Evolutionary conservation across 2,329 filamentous ascomycete genomes (phyloP).

Genomic region (Fusarium poae): DNA sequence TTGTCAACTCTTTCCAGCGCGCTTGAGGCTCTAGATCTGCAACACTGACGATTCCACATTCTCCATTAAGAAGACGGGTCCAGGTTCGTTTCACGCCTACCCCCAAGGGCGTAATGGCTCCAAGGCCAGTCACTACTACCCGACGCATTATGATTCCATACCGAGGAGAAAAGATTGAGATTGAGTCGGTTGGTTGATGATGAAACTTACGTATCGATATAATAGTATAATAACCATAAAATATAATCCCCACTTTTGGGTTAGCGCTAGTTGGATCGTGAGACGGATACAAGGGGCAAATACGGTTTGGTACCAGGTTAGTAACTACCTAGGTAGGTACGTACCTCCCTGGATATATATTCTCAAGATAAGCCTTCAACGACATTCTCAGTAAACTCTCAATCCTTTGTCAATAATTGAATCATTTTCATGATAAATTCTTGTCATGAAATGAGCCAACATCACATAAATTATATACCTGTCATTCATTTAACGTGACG

Average conservation of each 20-base stretch:
- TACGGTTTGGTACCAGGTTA: not conserved
- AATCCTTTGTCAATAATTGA: not conserved
- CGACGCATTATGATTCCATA: slow-evolving; percentile 71
- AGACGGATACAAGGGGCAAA: not conserved
- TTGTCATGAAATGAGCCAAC: not conserved
- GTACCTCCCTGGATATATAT: slow-evolving; percentile 8
- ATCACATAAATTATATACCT: not conserved
- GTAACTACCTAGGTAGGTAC: too few species aligned
- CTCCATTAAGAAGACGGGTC: slow-evolving; percentile 81
- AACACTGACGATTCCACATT: slow-evolving; percentile 85
- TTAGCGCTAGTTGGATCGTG: slow-evolving; percentile 38
- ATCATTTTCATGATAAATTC: not conserved
- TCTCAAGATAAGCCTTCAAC: slow-evolving; percentile 35
- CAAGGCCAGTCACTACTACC: slow-evolving; percentile 86
- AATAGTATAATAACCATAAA: too few species aligned
- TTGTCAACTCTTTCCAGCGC: slow-evolving; percentile 79
- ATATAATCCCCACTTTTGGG: slow-evolving; percentile 29
- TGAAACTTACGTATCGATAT: not conserved
- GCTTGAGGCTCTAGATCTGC: slow-evolving; percentile 67
- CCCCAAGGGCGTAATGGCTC: slow-evolving; percentile 85
- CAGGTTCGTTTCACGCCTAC: slow-evolving; percentile 84
- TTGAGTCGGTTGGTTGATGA: not conserved
- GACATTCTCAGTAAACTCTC: slow-evolving; percentile 1
- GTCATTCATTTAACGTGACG: not conserved
- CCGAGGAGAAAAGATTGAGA: slow-evolving; percentile 21